These are phyloP conservation scores for Hypericum androsaemum DNA, from an alignment of 345 rosid species.

Conservation along the genomic window DNA sequence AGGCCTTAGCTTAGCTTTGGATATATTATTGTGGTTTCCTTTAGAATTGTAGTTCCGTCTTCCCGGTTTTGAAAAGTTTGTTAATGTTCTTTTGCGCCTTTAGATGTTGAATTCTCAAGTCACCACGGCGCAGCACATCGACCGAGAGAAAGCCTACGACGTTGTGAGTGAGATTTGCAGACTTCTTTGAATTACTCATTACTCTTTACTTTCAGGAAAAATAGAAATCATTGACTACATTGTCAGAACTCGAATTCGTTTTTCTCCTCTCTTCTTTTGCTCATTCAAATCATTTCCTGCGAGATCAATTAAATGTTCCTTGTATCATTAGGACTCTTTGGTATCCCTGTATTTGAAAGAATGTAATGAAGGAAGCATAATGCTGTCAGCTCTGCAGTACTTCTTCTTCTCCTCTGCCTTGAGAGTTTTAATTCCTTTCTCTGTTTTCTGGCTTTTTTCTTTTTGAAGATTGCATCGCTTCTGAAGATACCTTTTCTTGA, in stretches of 20 bases:
- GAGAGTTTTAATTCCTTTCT: not conserved
- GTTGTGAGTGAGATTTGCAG: conserved; percentile 34
- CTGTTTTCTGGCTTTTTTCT: conserved; percentile 1
- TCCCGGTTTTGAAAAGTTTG: not conserved
- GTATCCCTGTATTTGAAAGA: too few species aligned
- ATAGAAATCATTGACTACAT: too few species aligned
- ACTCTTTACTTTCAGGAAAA: too few species aligned
- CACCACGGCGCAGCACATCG: conserved; percentile 62
- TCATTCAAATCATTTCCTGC: too few species aligned
- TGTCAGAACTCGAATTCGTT: too few species aligned
- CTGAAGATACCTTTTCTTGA: conserved; percentile 81
- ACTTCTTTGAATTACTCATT: too few species aligned
- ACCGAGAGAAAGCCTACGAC: conserved; percentile 80
- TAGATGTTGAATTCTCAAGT: conserved; percentile 79
- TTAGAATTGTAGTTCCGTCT: not conserved
- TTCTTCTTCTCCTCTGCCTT: not conserved
- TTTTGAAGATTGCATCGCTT: conserved; percentile 58
- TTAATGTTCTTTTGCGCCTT: not conserved
- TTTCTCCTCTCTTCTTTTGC: too few species aligned
- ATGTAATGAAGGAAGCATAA: too few species aligned
- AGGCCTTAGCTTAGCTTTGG: not conserved
- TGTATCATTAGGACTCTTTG: too few species aligned
- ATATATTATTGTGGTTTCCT: not conserved
- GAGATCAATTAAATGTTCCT: too few species aligned
- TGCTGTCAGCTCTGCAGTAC: too few species aligned